Percentiles rank a stretch among this genome's conserved stretches.
phyloP scores from a whole-genome alignment of 257 asterid species.

The Lycium barbarum region DNA sequence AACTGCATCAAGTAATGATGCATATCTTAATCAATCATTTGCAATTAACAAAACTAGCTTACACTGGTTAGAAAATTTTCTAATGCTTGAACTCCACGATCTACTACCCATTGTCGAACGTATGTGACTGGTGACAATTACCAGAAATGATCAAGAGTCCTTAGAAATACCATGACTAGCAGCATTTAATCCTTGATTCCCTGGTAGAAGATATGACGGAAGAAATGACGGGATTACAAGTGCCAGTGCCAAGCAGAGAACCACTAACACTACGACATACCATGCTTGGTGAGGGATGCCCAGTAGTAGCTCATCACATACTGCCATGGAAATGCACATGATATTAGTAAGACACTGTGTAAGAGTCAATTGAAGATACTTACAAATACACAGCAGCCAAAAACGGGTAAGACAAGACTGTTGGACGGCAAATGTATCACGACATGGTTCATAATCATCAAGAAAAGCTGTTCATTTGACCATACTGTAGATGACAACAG shows the following conservation, averaged over 20 bases:
- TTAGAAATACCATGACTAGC: slow-evolving; percentile 45
- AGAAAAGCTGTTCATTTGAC: neutral
- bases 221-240: slow-evolving; percentile 67
- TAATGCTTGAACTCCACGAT: neutral
- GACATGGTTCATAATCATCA: neutral
- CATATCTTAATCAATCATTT: slow-evolving; percentile 17
- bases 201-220: slow-evolving; percentile 65
- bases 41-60: slow-evolving; percentile 25
- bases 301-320: slow-evolving; percentile 79
- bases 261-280: slow-evolving; percentile 63
- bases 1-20: neutral
- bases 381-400: slow-evolving; percentile 29
- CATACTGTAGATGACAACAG: neutral
- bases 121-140: slow-evolving; percentile 3
- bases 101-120: neutral
- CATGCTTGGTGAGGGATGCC: slow-evolving; percentile 87
- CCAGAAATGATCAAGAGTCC: slow-evolving; percentile 46
- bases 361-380: slow-evolving; percentile 10
- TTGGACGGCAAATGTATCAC: neutral
- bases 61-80: neutral
- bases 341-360: slow-evolving; percentile 2
- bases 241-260: slow-evolving; percentile 67
- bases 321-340: slow-evolving; percentile 52
- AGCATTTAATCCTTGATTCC: slow-evolving; percentile 44
- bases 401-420: neutral